These are phyloP conservation scores for Striga asiatica DNA, from an alignment of 257 asterid species.

Conservation along the genomic window DNA sequence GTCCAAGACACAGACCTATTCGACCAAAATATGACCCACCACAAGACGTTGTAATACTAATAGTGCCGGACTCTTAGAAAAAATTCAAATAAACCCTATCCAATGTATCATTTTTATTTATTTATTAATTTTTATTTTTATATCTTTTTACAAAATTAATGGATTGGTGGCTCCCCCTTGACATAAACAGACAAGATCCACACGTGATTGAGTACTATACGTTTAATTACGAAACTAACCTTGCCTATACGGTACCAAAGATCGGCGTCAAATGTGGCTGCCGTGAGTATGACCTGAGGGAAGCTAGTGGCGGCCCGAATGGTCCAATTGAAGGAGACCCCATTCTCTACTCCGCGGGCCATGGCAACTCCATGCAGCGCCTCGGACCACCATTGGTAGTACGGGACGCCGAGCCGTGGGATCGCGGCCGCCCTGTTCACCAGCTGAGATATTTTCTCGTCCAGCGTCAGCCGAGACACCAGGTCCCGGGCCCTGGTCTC, in stretches of 20 bases:
- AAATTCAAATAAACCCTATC: no score
- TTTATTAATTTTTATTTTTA: no score
- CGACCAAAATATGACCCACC: no score
- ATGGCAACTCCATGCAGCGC: conserved; percentile 49
- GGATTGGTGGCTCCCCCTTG: no score
- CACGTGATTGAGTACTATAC: no score
- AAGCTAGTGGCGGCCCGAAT: conserved; percentile 45
- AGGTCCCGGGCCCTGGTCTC: conserved; percentile 26
- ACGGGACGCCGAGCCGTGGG: conserved; percentile 39
- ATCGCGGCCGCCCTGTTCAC: conserved; percentile 37
- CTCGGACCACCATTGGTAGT: conserved; percentile 64
- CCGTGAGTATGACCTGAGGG: conserved; percentile 77
- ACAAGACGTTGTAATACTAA: no score
- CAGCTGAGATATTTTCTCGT: conserved; percentile 42
- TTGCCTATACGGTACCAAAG: conserved; percentile 67
- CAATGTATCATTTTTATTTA: no score
- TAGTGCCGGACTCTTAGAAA: no score
- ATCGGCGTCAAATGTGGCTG: conserved; percentile 52
- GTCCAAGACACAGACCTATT: no score
- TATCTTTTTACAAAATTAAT: no score
- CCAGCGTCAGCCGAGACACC: conserved; percentile 31
- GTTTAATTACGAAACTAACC: conserved; percentile 23
- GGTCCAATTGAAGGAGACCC: conserved; percentile 22
- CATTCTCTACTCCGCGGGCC: conserved; percentile 32
- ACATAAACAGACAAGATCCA: no score